A percentile compares a stretch with the other conserved stretches of the same genome.
These are phyloP conservation scores for Tricholoma saponaceum DNA, from an alignment of 768 basidiomycete genomes.

Conservation along the genomic window DNA sequence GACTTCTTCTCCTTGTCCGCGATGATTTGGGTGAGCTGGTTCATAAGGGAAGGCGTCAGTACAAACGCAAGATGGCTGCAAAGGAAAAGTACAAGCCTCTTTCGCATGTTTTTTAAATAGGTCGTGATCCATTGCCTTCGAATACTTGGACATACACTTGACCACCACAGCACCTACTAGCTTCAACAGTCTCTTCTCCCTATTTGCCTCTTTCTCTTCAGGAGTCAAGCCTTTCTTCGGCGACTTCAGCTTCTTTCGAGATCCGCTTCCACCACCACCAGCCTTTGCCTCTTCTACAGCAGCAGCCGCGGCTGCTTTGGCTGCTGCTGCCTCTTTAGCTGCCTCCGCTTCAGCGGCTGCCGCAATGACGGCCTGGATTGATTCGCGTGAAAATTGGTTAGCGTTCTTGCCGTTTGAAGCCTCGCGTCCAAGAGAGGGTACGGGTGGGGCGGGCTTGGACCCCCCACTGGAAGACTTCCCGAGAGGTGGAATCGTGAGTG, in stretches of 20 bases:
- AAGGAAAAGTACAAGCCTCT: slow-evolving; percentile 47
- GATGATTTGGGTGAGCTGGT: slow-evolving; percentile 78
- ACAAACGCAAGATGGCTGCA: background rate
- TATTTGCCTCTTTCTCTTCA: slow-evolving; percentile 61
- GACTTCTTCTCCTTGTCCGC: slow-evolving; percentile 97
- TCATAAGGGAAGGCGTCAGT: background rate
- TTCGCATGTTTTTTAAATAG: slow-evolving; percentile 94
- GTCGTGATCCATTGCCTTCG: slow-evolving; percentile 69
- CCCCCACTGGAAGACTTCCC: too few relatives aligned
- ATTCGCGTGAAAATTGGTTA: slow-evolving; percentile 17
- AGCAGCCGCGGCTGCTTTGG: slow-evolving; percentile 21
- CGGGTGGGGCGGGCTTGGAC: too few relatives aligned
- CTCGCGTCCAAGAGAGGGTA: background rate
- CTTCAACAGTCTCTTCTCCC: slow-evolving; percentile 81
- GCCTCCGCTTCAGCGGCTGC: slow-evolving; percentile 28
- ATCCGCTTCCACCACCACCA: slow-evolving; percentile 24
- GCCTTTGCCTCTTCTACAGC: slow-evolving; percentile 26
- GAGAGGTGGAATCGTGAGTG: background rate
- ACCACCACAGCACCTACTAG: slow-evolving; percentile 90
- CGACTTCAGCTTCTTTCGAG: slow-evolving; percentile 31
- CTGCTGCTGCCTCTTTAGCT: slow-evolving; percentile 26
- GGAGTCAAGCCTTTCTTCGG: slow-evolving; percentile 40
- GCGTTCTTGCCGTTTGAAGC: background rate
- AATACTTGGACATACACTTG: slow-evolving; percentile 87
- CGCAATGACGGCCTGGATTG: slow-evolving; percentile 33